Conservation (phyloP, 2,329 filamentous ascomycete genomes). For the Colletotrichum sp. region DNA sequence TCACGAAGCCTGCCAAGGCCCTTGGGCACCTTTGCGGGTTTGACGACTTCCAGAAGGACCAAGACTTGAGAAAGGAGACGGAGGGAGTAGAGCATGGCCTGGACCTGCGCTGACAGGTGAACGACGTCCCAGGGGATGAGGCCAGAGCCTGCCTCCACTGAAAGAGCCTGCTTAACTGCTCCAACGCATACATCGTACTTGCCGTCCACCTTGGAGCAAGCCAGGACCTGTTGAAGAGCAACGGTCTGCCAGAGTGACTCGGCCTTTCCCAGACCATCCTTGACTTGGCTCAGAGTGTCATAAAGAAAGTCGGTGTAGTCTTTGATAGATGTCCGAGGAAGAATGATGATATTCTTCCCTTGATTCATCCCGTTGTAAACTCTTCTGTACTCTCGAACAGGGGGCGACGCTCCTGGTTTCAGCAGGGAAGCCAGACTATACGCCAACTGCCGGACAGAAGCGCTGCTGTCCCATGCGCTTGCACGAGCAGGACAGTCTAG, state of each 20-base stretch:
- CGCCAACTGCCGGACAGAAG: constrained; percentile 53
- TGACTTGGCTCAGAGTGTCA: constrained; percentile 26
- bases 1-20: not conserved
- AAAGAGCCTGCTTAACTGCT: constrained; percentile 14
- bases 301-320: constrained; percentile 13
- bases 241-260: constrained; percentile 10
- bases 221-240: constrained; percentile 15
- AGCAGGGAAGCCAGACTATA: constrained; percentile 49
- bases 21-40: not conserved
- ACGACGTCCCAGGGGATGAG: constrained; percentile 58
- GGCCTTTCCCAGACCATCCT: constrained; percentile 24
- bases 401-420: constrained; percentile 18
- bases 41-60: constrained; percentile 31
- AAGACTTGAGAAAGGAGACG: constrained; percentile 59
- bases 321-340: not conserved
- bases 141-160: constrained; percentile 22
- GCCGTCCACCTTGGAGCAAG: constrained; percentile 26
- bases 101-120: constrained; percentile 66
- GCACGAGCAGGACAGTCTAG: constrained; percentile 60
- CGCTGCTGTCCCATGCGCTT: constrained; percentile 63
- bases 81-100: constrained; percentile 66
- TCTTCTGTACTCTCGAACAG: constrained; percentile 41
- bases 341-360: constrained; percentile 10
- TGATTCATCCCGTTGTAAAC: constrained; percentile 25
- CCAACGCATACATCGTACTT: constrained; percentile 33